Percentiles rank a stretch among this genome's conserved stretches.
Conservation (phyloP, 208 protist genomes). For the Trichomonas gallinae region DNA sequence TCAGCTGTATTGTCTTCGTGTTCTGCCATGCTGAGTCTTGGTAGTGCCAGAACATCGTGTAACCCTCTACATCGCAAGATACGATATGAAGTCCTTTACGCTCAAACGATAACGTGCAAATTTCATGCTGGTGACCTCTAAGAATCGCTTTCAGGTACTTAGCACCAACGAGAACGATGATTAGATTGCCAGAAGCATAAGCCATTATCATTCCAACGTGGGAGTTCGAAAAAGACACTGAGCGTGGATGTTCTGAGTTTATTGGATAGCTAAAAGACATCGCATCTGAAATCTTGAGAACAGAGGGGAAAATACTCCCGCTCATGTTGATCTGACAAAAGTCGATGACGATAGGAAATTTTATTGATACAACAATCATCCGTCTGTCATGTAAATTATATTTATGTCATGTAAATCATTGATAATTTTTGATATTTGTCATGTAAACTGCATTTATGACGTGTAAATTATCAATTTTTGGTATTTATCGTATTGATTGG, state of each 20-base stretch:
- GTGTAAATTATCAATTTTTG: too few species aligned
- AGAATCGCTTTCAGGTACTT: neutral
- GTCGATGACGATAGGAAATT: neutral
- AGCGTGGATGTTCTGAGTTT: neutral
- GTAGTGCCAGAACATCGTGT: neutral
- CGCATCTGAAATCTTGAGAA: neutral
- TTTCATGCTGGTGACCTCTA: neutral
- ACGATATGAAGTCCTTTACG: neutral
- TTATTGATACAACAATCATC: too few species aligned
- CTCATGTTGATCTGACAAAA: neutral
- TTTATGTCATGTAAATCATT: too few species aligned
- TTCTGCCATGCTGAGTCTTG: constrained; percentile 9
- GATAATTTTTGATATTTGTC: too few species aligned
- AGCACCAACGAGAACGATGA: neutral
- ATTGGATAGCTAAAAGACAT: neutral
- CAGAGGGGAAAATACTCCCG: neutral
- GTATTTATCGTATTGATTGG: too few species aligned
- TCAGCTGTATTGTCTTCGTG: neutral
- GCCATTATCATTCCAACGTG: neutral
- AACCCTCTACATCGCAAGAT: neutral
- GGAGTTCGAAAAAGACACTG: neutral
- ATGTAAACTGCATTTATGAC: too few species aligned
- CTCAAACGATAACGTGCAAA: neutral
- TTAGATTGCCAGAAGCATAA: neutral
- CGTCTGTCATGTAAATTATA: too few species aligned